Conservation (phyloP, 306 rosid species). For the Prunus armeniaca region DNA sequence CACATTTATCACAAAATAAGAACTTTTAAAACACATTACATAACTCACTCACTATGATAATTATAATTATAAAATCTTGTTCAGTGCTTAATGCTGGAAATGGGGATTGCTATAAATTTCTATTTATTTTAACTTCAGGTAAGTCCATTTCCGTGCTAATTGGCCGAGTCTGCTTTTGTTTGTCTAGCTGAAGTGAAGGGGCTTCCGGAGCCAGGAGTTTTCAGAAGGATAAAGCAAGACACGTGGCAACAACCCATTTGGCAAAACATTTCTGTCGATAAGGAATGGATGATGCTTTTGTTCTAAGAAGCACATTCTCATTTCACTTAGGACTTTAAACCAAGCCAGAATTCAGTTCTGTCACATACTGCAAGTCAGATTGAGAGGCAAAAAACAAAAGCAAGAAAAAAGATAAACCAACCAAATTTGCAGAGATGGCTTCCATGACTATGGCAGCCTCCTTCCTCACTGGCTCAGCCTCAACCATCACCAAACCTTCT, state of each 20-base stretch:
- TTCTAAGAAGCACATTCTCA: background rate
- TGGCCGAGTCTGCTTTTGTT: background rate
- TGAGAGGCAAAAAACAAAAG: background rate
- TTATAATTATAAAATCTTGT: too few relatives aligned
- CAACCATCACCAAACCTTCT: conserved; percentile 22
- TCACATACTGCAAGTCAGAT: background rate
- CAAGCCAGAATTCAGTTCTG: background rate
- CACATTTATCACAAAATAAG: too few relatives aligned
- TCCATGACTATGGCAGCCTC: conserved; percentile 58
- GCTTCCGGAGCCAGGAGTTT: background rate
- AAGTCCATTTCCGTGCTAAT: background rate
- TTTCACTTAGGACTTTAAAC: conserved; percentile 17
- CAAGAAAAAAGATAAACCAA: background rate
- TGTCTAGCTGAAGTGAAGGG: background rate
- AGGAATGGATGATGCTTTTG: conserved; percentile 37
- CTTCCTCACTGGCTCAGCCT: conserved; percentile 27
- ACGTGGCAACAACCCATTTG: conserved; percentile 39
- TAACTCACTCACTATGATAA: too few relatives aligned
- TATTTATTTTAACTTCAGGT: too few relatives aligned
- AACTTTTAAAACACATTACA: too few relatives aligned
- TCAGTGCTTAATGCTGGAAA: too few relatives aligned
- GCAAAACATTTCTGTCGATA: conserved; percentile 22
- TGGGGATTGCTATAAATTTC: too few relatives aligned
- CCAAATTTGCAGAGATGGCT: conserved; percentile 34
- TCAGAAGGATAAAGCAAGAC: conserved; percentile 29